phyloP scores from a whole-genome alignment of 306 rosid genomes.

The Aeschynomene evenia region DNA sequence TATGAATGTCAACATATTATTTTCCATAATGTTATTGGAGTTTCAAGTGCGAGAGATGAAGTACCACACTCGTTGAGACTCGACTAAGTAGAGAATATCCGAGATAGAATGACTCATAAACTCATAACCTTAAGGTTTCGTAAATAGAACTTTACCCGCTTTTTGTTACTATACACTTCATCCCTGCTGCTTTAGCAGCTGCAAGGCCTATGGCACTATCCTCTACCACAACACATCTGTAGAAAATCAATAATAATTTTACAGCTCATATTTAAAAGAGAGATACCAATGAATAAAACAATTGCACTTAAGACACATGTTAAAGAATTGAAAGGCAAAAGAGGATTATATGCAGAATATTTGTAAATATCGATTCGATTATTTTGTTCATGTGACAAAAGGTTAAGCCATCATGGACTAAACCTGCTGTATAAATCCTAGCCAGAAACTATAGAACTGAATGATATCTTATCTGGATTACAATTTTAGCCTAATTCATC shows the following conservation, averaged over 20 bases:
- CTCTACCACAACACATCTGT: slow-evolving; percentile 95
- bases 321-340: not conserved
- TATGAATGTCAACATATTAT: too few species aligned
- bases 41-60: too few species aligned
- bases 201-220: slow-evolving; percentile 96
- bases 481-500: slow-evolving; percentile 2
- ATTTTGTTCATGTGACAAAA: slow-evolving; percentile 3
- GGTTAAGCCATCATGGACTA: slow-evolving; percentile 5
- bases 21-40: too few species aligned
- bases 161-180: slow-evolving; percentile 89
- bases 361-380: not conserved
- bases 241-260: slow-evolving; percentile 18
- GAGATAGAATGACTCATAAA: too few species aligned
- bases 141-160: slow-evolving; percentile 60
- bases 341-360: slow-evolving; percentile 17
- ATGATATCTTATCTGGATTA: slow-evolving; percentile 9
- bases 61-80: too few species aligned
- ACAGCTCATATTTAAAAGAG: slow-evolving; percentile 17
- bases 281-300: slow-evolving; percentile 13
- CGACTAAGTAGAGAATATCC: too few species aligned
- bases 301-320: too few species aligned
- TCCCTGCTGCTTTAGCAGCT: slow-evolving; percentile 94
- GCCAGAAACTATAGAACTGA: slow-evolving; percentile 8
- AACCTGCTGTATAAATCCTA: slow-evolving; percentile 12
- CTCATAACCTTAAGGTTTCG: too few species aligned